These are phyloP conservation scores for Dissophora ornata DNA, from an alignment of 192 early-diverging fungal species.

Conservation along the genomic window DNA sequence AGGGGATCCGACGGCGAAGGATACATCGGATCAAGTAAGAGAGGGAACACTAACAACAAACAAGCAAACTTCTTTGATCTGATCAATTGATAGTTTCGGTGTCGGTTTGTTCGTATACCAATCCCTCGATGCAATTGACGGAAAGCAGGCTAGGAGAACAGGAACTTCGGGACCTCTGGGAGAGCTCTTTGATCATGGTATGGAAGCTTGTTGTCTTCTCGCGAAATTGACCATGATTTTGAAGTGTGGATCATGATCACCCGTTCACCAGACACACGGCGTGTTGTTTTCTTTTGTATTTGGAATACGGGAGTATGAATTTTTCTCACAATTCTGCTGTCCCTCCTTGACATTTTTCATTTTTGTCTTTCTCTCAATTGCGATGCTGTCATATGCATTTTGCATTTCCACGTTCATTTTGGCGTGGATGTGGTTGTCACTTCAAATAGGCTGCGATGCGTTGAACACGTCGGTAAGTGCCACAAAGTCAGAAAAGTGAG, in stretches of 20 bases:
- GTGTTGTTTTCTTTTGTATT: slow-evolving; percentile 30
- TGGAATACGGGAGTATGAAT: background rate
- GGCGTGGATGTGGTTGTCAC: slow-evolving; percentile 1
- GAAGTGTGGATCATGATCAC: no score
- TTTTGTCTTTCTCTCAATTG: background rate
- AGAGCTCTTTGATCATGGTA: slow-evolving; percentile 97
- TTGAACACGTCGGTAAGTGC: slow-evolving; percentile 63
- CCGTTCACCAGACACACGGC: no score
- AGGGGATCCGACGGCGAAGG: no score
- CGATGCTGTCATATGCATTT: background rate
- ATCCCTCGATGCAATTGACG: slow-evolving; percentile 93
- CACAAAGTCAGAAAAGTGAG: background rate
- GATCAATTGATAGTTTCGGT: slow-evolving; percentile 60
- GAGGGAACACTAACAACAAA: background rate
- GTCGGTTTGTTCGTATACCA: slow-evolving; percentile 89
- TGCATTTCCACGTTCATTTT: background rate
- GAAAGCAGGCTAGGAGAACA: slow-evolving; percentile 94
- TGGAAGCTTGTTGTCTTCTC: no score
- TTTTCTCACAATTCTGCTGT: background rate
- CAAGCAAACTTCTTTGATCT: background rate
- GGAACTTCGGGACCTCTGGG: slow-evolving; percentile 89
- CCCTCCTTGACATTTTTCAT: no score
- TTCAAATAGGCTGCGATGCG: slow-evolving; percentile 65
- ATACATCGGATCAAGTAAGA: background rate
- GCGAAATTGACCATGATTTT: no score